These are phyloP conservation scores for Juncus inflexus DNA, from an alignment of 176 grass and related monocot genomes.

Conservation along the genomic window DNA sequence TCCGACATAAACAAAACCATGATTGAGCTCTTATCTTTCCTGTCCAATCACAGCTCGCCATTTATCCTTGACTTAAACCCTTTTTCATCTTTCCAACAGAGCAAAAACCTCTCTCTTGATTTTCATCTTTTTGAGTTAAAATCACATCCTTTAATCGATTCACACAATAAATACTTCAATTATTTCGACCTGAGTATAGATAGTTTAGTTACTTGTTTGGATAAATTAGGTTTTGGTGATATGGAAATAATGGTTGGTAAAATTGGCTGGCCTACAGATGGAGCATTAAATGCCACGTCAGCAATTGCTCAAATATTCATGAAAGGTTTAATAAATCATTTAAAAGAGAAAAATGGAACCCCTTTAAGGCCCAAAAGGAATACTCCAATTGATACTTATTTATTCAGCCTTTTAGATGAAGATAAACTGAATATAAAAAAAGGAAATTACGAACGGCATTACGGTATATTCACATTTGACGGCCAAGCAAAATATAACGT, in stretches of 20 bases:
- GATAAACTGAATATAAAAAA: conserved; percentile 38
- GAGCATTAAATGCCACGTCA: conserved; percentile 74
- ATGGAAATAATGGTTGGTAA: conserved; percentile 68
- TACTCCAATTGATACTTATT: conserved; percentile 51
- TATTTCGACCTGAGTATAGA: conserved; percentile 84
- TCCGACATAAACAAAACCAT: conserved; percentile 82
- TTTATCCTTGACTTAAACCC: conserved; percentile 85
- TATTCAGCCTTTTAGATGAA: conserved; percentile 86
- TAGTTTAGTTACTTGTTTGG: conserved; percentile 67
- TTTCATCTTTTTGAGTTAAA: conserved; percentile 70
- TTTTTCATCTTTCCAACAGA: conserved; percentile 56
- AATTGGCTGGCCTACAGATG: conserved; percentile 95
- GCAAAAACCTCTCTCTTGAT: conserved; percentile 72
- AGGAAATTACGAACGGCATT: conserved; percentile 71
- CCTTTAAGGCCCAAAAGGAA: conserved; percentile 67
- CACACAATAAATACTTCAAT: conserved; percentile 70
- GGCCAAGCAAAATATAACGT: conserved; percentile 78
- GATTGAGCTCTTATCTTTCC: conserved; percentile 76
- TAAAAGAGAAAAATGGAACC: conserved; percentile 69
- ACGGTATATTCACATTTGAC: conserved; percentile 93
- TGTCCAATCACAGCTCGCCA: conserved; percentile 60
- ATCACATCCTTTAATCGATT: conserved; percentile 58
- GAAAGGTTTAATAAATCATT: conserved; percentile 65
- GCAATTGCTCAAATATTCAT: conserved; percentile 63
- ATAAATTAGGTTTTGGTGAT: conserved; percentile 57